Evolutionary conservation across 2,329 filamentous ascomycete genomes (phyloP).

Genomic region (Colletotrichum simmondsii): DNA sequence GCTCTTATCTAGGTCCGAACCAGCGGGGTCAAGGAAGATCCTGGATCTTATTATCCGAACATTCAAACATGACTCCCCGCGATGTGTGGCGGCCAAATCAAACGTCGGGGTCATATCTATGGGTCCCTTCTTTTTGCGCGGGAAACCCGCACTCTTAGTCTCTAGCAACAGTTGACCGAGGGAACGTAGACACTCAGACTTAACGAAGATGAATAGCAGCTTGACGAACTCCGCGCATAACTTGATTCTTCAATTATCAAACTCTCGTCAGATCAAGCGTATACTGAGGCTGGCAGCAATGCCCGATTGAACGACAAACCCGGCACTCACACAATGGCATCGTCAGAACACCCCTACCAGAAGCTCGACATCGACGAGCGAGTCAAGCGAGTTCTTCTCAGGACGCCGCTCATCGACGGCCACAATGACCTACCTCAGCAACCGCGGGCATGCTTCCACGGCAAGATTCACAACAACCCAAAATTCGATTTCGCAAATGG

Average conservation of each 20-base stretch:
- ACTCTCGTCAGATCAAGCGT: background rate
- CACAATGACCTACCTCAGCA: slow-evolving; percentile 48
- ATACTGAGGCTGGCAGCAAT: background rate
- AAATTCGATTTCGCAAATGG: slow-evolving; percentile 46
- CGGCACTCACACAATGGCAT: background rate
- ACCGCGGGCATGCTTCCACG: slow-evolving; percentile 40
- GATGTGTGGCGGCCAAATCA: background rate
- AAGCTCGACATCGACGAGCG: slow-evolving; percentile 39
- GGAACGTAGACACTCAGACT: background rate
- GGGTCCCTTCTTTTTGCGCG: slow-evolving; percentile 15
- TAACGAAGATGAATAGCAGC: background rate
- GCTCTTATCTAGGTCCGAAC: slow-evolving; percentile 6
- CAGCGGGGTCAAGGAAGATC: background rate
- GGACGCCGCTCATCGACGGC: slow-evolving; percentile 46
- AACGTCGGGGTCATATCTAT: background rate
- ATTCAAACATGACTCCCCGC: background rate
- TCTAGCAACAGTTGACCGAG: slow-evolving; percentile 4
- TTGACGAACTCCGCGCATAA: background rate
- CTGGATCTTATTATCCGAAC: background rate
- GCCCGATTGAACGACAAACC: rapidly evolving
- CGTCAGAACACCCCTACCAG: slow-evolving; percentile 17
- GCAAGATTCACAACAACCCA: slow-evolving; percentile 44
- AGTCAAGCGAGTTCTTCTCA: slow-evolving; percentile 40
- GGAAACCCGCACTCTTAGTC: background rate
- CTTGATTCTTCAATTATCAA: background rate